phyloP scores from a whole-genome alignment of 345 rosid species.

The Melaleuca alternifolia region DNA sequence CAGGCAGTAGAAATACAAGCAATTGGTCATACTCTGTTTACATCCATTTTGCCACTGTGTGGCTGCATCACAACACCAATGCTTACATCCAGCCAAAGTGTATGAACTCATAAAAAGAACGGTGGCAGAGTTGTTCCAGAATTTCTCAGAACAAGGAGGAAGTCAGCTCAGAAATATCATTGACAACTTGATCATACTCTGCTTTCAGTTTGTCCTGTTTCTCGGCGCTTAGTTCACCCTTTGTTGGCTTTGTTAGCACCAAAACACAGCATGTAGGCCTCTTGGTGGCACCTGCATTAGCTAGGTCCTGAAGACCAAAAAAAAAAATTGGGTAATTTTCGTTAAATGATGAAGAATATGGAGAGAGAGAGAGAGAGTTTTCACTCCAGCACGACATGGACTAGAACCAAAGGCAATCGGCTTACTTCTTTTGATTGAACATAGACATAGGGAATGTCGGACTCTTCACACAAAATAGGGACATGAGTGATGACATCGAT shows the following conservation, averaged over 20 bases:
- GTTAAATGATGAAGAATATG: not conserved
- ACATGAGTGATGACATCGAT: slow-evolving; percentile 95
- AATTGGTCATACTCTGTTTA: not conserved
- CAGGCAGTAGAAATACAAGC: not conserved
- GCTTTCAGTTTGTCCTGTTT: slow-evolving; percentile 58
- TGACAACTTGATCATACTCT: slow-evolving; percentile 52
- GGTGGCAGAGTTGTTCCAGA: not conserved
- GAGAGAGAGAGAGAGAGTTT: not conserved
- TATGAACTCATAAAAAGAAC: not conserved
- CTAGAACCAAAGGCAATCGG: not conserved
- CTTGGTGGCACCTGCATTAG: slow-evolving; percentile 85
- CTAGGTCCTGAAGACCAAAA: slow-evolving; percentile 60
- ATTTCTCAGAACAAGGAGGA: slow-evolving; percentile 30
- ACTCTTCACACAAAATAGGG: slow-evolving; percentile 85
- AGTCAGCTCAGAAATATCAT: slow-evolving; percentile 51
- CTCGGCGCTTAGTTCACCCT: slow-evolving; percentile 60
- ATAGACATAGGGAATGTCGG: slow-evolving; percentile 76
- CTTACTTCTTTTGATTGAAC: slow-evolving; percentile 89
- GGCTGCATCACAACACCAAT: not conserved
- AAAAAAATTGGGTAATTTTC: not conserved
- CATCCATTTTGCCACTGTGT: not conserved
- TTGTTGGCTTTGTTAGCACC: slow-evolving; percentile 65
- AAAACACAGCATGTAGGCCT: slow-evolving; percentile 96
- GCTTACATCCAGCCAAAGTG: not conserved
- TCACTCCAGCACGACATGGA: not conserved